Base-by-base conservation (phyloP, 169 alveolate genomes). In the Neospora caninum region DNA sequence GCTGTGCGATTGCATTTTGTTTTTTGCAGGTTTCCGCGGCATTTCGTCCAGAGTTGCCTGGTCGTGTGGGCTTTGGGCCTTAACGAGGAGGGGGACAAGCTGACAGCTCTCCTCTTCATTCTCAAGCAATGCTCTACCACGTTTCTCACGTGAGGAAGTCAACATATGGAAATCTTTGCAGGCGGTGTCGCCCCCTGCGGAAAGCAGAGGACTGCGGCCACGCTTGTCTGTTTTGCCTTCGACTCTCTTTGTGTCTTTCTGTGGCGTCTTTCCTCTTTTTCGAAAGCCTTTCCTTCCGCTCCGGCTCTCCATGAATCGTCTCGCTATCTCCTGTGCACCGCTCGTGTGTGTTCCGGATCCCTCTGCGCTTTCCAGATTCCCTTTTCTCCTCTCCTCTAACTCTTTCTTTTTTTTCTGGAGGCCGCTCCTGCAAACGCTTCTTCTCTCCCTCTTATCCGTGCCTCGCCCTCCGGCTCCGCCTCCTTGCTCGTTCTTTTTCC, bases 21-120 rank as follows among this genome's bases (percentile, higher is more conserved):
- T 69, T 39, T 7, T 29, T 70, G 45, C 93, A 91, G 93, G 88
- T 91, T 91, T 36, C 93, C 88, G 42, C 88, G 93, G 78, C 54
- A 58, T 1, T 91, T 91, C 80, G 93, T 58, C 25, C 34, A 42
- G 41, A 91, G 93, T 39, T 91, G 93, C 64, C 45, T 91, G 58
- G 67, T 88, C 25, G 80, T 91, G 34, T 91, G 88, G 88, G 70
- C 80, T n/a, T 41, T 83, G 49, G 88, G 93, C 36, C 88, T 91
- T 34, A 67, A 43, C 69, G 53, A 38, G 88, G 88, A 70, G 70
- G 93, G 73, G 39, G 88, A 34, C 22, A 91, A 91, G n/a, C 58
- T 91, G 45, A 22, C 58, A 20, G 80, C 88, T 29, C 83, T 91
- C 31, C 80, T 91, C 41, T 45, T 91, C 70, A 83, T 91, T 64